Evolutionary conservation across 2,329 filamentous ascomycete genomes (phyloP).

Genomic region (Harringtonia lauricola): DNA sequence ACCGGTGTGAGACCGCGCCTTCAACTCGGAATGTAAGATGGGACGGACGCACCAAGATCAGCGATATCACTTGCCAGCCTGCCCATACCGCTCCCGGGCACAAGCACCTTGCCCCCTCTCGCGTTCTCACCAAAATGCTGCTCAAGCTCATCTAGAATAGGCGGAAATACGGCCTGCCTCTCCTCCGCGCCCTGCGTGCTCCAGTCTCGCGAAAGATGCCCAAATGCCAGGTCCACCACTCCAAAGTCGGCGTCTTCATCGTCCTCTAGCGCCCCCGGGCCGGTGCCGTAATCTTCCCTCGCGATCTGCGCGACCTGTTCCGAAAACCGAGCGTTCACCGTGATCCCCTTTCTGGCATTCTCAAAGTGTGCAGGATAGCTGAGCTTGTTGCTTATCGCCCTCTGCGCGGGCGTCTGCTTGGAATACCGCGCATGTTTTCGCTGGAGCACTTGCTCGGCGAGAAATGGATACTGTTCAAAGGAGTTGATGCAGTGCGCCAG

Average conservation of each 20-base stretch:
- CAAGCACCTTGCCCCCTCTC: not conserved
- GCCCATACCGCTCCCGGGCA: slow-evolving; percentile 1
- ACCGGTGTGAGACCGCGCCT: not conserved
- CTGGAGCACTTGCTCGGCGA: not conserved
- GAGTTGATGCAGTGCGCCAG: slow-evolving; percentile 1
- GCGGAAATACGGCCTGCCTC: slow-evolving; percentile 1
- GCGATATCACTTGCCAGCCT: slow-evolving; percentile 1
- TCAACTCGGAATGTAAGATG: no score
- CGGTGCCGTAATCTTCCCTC: not conserved
- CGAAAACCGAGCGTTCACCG: not conserved
- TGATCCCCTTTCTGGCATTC: not conserved
- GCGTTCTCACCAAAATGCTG: not conserved
- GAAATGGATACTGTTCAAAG: not conserved
- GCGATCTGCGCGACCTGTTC: not conserved
- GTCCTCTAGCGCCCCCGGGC: not conserved
- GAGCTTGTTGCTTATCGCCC: not conserved
- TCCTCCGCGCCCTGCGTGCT: not conserved
- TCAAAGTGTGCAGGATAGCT: slow-evolving; percentile 1
- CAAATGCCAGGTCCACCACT: not conserved
- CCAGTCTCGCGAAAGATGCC: slow-evolving; percentile 1
- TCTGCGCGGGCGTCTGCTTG: not conserved
- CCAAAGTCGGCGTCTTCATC: not conserved
- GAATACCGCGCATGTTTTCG: not conserved
- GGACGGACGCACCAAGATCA: not conserved
- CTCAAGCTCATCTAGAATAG: not conserved